Base-by-base conservation (phyloP, 139 green algal genomes). In the Micractinium sp. region DNA sequence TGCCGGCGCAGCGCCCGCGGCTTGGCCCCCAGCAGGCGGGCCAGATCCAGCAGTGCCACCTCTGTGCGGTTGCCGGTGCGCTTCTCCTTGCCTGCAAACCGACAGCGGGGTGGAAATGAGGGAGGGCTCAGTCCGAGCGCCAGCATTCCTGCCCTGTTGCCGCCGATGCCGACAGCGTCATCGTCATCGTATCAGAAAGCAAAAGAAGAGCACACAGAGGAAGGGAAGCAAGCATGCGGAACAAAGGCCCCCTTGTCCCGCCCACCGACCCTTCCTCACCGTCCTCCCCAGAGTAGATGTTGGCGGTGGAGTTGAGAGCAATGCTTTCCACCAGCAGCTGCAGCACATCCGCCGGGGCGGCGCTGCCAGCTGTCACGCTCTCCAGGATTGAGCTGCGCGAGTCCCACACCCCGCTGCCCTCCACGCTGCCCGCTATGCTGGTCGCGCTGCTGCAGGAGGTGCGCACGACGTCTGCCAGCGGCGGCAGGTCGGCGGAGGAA, bases 11-110 rank as follows among this genome's bases (percentile, higher is more conserved):
- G 22, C 31, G 29, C 18, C 16, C 39, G 41, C 73, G 93, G 85
- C 61, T 90, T 77, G 23, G 56, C 87, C 4, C 87, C 92, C 87
- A 94, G 90, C 33, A 85, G 74, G 19, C 67, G 36, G 18, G 90
- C 92, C 84, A 98, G 92, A 91, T 95, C 91, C 88, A 98, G 92
- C 83, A 98, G 90, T 9, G 94, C 96, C 35, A 94, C 94, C 92
- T 98, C 96, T 29, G 96, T 98, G 35, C 94, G 92, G 89, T 95
- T 98, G 89, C 96, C 96, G 73, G 90, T 91, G 53, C 85, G 67
- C 66, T 92, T 87, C 81, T 91, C 61, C 9, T 71, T 73, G 56
- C 80, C 92, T 89, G 77, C 82, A 38, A n/a, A 27, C 23, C 13
- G 31, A 47, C 31, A 81, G 15, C 2, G 12, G 73, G 73, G 7